Evolutionary conservation across 1,139 yeast species (phyloP).

Genomic region (Debaryomyces udenii): DNA sequence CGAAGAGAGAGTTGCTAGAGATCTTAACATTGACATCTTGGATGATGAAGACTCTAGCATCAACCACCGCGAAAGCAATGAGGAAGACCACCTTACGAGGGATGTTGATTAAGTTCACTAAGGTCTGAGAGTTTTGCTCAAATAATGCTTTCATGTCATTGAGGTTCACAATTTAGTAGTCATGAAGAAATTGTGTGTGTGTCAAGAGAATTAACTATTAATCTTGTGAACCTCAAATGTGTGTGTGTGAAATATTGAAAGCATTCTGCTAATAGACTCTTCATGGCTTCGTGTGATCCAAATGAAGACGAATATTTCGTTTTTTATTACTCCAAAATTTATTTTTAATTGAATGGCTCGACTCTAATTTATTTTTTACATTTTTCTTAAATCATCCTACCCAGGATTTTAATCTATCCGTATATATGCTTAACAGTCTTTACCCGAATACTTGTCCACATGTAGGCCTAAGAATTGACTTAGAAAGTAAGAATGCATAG

Average conservation of each 20-base stretch:
- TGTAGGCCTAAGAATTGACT: background rate
- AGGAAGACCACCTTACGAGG: background rate
- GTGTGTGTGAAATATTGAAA: conserved; percentile 1
- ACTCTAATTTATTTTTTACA: conserved; percentile 14
- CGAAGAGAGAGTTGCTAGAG: conserved; percentile 59
- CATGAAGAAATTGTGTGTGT: conserved; percentile 25
- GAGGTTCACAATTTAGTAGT: conserved; percentile 8
- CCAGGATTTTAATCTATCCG: background rate
- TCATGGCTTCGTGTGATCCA: too few relatives aligned
- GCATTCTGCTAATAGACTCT: background rate
- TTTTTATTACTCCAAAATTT: conserved; percentile 13
- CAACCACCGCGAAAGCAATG: background rate
- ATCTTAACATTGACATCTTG: conserved; percentile 56
- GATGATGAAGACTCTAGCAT: conserved; percentile 32
- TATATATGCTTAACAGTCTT: background rate
- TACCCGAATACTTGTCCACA: background rate
- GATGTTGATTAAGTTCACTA: background rate
- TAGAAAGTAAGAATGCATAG: too few relatives aligned
- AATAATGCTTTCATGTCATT: background rate
- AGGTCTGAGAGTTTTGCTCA: background rate
- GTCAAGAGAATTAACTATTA: conserved; percentile 15
- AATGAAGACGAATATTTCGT: too few relatives aligned
- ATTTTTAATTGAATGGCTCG: conserved; percentile 20
- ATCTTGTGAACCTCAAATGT: background rate
- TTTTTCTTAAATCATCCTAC: conserved; percentile 3